Conservation (phyloP, 768 basidiomycete species). For the Coprinellus micaceus region DNA sequence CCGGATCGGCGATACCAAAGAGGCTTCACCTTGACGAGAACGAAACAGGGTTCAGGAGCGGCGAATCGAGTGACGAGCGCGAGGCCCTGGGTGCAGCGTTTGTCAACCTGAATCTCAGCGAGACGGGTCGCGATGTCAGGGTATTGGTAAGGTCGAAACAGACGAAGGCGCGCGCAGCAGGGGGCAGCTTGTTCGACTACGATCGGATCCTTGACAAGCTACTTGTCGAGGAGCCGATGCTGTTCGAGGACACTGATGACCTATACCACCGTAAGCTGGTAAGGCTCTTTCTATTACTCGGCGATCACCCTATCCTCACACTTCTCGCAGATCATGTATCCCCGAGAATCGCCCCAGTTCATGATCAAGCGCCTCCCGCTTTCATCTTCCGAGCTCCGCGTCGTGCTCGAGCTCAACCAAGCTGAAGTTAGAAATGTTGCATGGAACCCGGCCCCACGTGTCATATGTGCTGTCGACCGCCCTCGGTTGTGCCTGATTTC, state of each 20-base stretch:
- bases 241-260: neutral
- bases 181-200: neutral
- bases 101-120: neutral
- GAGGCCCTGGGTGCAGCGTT: neutral
- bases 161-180: neutral
- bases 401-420: slow-evolving; percentile 5
- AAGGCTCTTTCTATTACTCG: neutral
- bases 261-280: neutral
- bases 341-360: neutral
- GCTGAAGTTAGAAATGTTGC: neutral
- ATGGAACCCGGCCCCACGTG: neutral
- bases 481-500: neutral
- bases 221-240: neutral
- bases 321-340: neutral
- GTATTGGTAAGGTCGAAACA: neutral
- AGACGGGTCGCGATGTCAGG: slow-evolving; percentile 2
- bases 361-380: slow-evolving; percentile 5
- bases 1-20: neutral
- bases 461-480: neutral
- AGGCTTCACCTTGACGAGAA: neutral
- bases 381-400: neutral
- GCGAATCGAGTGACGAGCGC: neutral
- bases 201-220: neutral
- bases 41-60: neutral
- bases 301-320: neutral